A percentile compares a stretch with the other conserved stretches of the same genome.
Conservation (phyloP, 176 grass and related monocot genomes). For the Triticum dicoccoides region DNA sequence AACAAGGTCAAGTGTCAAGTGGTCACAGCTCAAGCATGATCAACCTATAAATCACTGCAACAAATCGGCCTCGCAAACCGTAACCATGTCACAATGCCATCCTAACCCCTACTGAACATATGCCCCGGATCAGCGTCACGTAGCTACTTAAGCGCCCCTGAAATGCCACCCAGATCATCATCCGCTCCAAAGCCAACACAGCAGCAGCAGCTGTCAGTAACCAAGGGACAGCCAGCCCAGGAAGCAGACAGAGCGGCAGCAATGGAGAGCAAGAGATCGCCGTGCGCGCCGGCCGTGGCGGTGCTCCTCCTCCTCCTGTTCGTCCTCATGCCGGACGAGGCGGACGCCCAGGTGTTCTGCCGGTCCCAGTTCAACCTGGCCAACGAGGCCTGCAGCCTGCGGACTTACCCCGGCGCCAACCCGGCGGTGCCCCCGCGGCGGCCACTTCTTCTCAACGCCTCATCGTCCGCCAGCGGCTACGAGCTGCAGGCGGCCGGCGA, state of each 20-base stretch:
- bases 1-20: background rate
- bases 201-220: background rate
- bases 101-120: constrained; percentile 30
- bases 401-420: constrained; percentile 21
- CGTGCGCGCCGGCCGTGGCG: background rate
- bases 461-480: constrained; percentile 19
- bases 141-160: constrained; percentile 21
- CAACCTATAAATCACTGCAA: constrained; percentile 8
- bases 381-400: constrained; percentile 30
- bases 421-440: constrained; percentile 29
- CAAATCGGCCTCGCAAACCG: background rate
- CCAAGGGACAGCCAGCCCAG: background rate
- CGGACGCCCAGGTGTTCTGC: constrained; percentile 6
- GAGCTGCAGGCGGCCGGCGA: constrained; percentile 28
- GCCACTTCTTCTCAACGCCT: constrained; percentile 29
- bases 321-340: background rate
- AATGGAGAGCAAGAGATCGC: constrained; percentile 23
- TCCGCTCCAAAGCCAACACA: background rate
- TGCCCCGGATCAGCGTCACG: background rate
- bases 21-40: constrained; percentile 34
- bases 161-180: constrained; percentile 21
- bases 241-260: background rate
- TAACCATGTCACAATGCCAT: background rate
- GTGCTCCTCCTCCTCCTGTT: background rate
- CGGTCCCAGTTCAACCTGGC: constrained; percentile 22